A percentile compares a stretch with the other conserved stretches of the same genome.
These are phyloP conservation scores for Alloteropsis semialata DNA, from an alignment of 176 grass and related monocot genomes.

Conservation along the genomic window DNA sequence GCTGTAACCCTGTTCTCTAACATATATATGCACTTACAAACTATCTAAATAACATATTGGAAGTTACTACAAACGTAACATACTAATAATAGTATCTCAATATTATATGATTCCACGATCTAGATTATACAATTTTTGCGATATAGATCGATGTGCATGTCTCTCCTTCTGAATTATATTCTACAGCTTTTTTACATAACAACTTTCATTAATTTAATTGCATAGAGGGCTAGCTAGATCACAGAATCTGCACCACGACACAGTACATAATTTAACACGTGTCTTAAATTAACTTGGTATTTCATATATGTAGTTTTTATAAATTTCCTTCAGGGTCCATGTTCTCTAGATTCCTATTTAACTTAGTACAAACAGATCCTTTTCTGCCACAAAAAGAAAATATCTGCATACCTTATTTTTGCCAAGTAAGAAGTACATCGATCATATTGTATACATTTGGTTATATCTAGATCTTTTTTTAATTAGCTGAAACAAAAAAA, in stretches of 20 bases:
- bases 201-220: neutral
- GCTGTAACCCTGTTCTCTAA: constrained; percentile 14
- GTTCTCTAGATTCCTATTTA: neutral
- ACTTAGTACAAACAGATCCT: neutral
- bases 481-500: neutral
- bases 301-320: neutral
- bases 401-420: neutral
- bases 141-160: neutral
- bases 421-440: neutral
- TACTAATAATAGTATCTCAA: constrained; percentile 13
- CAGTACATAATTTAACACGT: neutral
- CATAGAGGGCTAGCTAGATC: neutral
- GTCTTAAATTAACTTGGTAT: constrained; percentile 9
- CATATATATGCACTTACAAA: neutral
- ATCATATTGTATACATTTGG: neutral
- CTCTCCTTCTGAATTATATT: neutral
- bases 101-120: neutral
- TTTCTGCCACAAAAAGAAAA: neutral
- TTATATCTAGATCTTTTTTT: neutral
- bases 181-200: neutral
- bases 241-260: neutral
- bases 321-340: neutral
- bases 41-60: constrained; percentile 2
- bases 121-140: neutral
- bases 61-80: neutral